phyloP scores from a whole-genome alignment of 2,329 filamentous ascomycete genomes.

The Elsinoe necatrix region DNA sequence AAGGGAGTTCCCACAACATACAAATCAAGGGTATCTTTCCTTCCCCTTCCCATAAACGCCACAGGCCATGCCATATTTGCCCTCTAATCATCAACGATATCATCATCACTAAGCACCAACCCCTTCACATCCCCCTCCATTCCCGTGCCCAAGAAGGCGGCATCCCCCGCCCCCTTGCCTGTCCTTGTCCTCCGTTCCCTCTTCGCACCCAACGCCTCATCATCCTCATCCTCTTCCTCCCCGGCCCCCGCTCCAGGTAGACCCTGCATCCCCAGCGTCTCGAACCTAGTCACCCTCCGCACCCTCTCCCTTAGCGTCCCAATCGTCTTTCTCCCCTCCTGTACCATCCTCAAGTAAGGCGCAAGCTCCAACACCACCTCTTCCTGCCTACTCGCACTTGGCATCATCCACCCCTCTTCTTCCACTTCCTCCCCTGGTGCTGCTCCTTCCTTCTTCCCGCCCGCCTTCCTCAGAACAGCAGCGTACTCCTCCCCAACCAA shows the following conservation, averaged over 20 bases:
- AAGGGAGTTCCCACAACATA: too few relatives aligned
- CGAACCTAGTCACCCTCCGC: constrained; percentile 46
- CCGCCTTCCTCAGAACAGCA: constrained; percentile 27
- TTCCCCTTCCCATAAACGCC: background rate
- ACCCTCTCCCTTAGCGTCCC: constrained; percentile 27
- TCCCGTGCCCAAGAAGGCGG: constrained; percentile 21
- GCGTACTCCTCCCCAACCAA: constrained; percentile 53
- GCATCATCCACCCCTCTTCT: background rate
- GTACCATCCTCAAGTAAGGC: constrained; percentile 10
- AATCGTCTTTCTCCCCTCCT: constrained; percentile 2
- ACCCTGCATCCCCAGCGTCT: constrained; percentile 67
- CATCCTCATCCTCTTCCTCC: constrained; percentile 21
- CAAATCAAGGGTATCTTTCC: background rate
- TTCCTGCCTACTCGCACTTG: background rate
- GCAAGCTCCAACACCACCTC: constrained; percentile 5
- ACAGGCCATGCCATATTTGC: background rate
- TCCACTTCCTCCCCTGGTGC: background rate
- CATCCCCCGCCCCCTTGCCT: constrained; percentile 17
- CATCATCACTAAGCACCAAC: constrained; percentile 40
- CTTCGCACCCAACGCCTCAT: constrained; percentile 16
- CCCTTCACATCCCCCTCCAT: constrained; percentile 27
- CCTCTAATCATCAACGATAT: constrained; percentile 36
- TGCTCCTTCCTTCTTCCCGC: constrained; percentile 29
- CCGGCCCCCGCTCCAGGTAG: constrained; percentile 42
- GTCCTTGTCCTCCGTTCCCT: constrained; percentile 15